Evolutionary conservation across 306 rosid genomes (phyloP).

Genomic region (Hylodesmum podocarpum): DNA sequence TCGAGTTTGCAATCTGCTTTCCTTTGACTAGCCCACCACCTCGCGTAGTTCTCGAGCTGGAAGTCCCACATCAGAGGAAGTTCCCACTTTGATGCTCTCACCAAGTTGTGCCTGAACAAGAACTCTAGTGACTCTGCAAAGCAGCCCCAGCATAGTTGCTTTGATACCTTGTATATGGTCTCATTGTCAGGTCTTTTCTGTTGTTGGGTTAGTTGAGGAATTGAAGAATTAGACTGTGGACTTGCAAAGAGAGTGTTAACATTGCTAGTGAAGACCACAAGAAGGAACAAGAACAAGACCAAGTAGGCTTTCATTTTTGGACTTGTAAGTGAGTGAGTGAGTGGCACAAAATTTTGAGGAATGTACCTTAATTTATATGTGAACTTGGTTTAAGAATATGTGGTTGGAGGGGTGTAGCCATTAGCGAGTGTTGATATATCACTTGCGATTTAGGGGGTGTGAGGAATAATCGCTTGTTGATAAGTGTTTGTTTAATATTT

Average conservation of each 20-base stretch:
- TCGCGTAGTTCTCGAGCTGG: conserved; percentile 69
- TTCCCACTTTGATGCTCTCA: conserved; percentile 71
- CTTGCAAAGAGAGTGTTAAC: neutral
- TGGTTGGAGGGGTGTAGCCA: neutral
- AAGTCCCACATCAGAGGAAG: conserved; percentile 64
- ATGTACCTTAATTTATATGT: conserved; percentile 24
- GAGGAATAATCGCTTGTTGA: neutral
- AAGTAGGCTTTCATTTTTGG: conserved; percentile 39
- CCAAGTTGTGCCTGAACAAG: conserved; percentile 65
- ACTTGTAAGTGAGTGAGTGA: neutral
- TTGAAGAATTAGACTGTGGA: conserved; percentile 12
- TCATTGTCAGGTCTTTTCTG: conserved; percentile 49
- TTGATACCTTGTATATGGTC: conserved; percentile 61
- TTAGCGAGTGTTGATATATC: neutral
- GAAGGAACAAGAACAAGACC: conserved; percentile 24
- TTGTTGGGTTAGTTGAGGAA: conserved; percentile 23
- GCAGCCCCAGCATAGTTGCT: conserved; percentile 87
- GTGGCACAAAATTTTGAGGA: conserved; percentile 26
- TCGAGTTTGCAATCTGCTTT: conserved; percentile 63
- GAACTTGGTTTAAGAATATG: neutral
- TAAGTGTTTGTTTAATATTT: neutral
- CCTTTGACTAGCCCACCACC: conserved; percentile 79
- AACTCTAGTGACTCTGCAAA: conserved; percentile 68
- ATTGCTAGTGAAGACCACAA: conserved; percentile 24
- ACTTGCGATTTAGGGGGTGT: neutral